Conservation (phyloP, 2,329 filamentous ascomycete species). For the Pyricularia pennisetigena region DNA sequence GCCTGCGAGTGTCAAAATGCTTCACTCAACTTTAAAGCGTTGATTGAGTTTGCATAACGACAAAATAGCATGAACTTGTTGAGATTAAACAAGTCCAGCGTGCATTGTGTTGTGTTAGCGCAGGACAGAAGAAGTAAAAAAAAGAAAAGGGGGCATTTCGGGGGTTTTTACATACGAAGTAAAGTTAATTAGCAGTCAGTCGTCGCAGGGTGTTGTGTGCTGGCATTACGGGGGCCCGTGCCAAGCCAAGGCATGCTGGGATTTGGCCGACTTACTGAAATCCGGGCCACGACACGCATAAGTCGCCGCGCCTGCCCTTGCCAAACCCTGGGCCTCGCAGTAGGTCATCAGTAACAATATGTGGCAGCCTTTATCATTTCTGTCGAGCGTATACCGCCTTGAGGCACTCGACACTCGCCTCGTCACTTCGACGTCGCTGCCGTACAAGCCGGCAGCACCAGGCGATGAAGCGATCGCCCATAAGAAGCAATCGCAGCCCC, state of each 20-base stretch:
- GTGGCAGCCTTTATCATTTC: constrained; percentile 28
- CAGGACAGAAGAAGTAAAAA: neutral
- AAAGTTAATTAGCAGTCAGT: neutral
- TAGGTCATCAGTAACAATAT: neutral
- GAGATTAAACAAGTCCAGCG: too few relatives aligned
- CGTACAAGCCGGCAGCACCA: constrained; percentile 51
- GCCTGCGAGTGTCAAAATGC: too few relatives aligned
- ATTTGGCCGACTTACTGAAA: neutral
- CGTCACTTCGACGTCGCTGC: constrained; percentile 55
- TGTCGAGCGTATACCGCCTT: constrained; percentile 41
- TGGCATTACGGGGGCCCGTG: neutral
- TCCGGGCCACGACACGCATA: neutral
- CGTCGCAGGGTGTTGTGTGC: neutral
- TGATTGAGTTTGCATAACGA: too few relatives aligned
- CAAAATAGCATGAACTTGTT: too few relatives aligned
- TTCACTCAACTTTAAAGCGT: too few relatives aligned
- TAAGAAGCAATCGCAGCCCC: constrained; percentile 28
- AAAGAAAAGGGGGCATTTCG: too few relatives aligned
- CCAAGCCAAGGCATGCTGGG: neutral
- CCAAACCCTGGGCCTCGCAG: neutral
- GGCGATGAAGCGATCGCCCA: constrained; percentile 24
- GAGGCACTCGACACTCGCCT: constrained; percentile 37
- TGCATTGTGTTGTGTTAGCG: too few relatives aligned
- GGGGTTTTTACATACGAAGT: neutral
- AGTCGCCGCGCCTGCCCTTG: neutral